Conservation (phyloP, 2,329 filamentous ascomycete genomes). For the Epichloe sylvatica region DNA sequence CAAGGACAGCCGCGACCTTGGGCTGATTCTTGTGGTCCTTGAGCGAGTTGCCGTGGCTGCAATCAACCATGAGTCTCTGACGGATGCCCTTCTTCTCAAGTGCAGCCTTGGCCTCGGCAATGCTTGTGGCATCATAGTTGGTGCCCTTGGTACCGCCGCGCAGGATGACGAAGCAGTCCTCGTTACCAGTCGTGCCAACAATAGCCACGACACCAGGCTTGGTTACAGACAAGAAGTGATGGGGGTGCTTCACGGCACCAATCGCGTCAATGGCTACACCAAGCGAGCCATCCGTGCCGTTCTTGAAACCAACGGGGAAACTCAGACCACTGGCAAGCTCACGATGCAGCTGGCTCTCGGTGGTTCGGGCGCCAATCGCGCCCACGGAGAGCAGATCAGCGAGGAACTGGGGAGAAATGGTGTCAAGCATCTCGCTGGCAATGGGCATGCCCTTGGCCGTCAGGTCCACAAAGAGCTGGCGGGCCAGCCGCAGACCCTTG, state of each 20-base stretch:
- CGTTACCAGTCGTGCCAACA: slow-evolving; percentile 82
- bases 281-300: slow-evolving; percentile 87
- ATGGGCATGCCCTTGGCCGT: slow-evolving; percentile 83
- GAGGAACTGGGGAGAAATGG: slow-evolving; percentile 94
- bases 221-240: slow-evolving; percentile 97
- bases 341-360: slow-evolving; percentile 89
- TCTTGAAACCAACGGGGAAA: slow-evolving; percentile 99
- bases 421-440: slow-evolving; percentile 96
- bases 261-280: slow-evolving; percentile 92
- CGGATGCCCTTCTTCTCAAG: slow-evolving; percentile 56
- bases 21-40: slow-evolving; percentile 98
- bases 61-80: slow-evolving; percentile 92
- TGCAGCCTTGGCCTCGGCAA: slow-evolving; percentile 64
- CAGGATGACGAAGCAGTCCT: slow-evolving; percentile 94
- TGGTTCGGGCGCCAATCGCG: slow-evolving; percentile 89
- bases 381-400: slow-evolving; percentile 91
- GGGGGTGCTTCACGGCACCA: slow-evolving; percentile 64
- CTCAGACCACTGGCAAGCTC: slow-evolving; percentile 90
- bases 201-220: slow-evolving; percentile 95
- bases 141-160: slow-evolving; percentile 82
- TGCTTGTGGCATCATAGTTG: slow-evolving; percentile 81
- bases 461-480: slow-evolving; percentile 85
- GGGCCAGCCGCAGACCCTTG: slow-evolving; percentile 85
- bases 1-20: slow-evolving; percentile 54
- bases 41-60: slow-evolving; percentile 92